Percentiles rank a stretch among this genome's conserved stretches.
Evolutionary conservation across 352 stramenopile species (phyloP).

Genomic region (Pythium aphanidermatum): DNA sequence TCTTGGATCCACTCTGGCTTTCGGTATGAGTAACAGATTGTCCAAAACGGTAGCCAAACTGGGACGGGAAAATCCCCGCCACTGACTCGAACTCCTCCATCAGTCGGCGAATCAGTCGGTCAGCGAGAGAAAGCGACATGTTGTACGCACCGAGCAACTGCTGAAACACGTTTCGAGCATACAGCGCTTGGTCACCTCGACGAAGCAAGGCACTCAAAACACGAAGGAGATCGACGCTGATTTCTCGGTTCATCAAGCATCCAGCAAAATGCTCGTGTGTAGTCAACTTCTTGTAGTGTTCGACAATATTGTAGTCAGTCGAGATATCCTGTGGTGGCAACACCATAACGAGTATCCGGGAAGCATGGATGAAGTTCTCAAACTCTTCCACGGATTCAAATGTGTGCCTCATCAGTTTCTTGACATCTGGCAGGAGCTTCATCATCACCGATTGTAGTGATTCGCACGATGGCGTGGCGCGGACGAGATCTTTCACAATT

Average conservation of each 20-base stretch:
- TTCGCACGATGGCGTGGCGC: background rate
- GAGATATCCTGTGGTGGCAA: background rate
- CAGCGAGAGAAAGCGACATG: conserved; percentile 56
- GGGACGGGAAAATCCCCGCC: conserved; percentile 27
- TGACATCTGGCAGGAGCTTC: conserved; percentile 1
- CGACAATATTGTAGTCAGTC: conserved; percentile 3
- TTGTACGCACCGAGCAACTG: conserved; percentile 55
- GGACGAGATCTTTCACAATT: conserved; percentile 4
- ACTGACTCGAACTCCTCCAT: conserved; percentile 51
- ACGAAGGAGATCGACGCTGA: conserved; percentile 29
- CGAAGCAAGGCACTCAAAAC: conserved; percentile 38
- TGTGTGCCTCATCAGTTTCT: background rate
- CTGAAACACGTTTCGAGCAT: conserved; percentile 47
- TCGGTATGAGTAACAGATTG: conserved; percentile 24
- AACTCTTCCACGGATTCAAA: background rate
- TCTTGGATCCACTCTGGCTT: conserved; percentile 19
- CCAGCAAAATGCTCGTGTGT: conserved; percentile 3
- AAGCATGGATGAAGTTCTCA: conserved; percentile 7
- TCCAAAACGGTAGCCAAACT: conserved; percentile 72
- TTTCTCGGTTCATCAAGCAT: conserved; percentile 7
- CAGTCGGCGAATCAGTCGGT: conserved; percentile 47
- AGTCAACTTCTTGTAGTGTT: conserved; percentile 13
- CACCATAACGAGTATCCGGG: conserved; percentile 1
- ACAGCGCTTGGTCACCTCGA: conserved; percentile 26
- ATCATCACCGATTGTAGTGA: background rate